Evolutionary conservation across 169 alveolate species (phyloP).

Genomic region (Hepatocystis sp.): DNA sequence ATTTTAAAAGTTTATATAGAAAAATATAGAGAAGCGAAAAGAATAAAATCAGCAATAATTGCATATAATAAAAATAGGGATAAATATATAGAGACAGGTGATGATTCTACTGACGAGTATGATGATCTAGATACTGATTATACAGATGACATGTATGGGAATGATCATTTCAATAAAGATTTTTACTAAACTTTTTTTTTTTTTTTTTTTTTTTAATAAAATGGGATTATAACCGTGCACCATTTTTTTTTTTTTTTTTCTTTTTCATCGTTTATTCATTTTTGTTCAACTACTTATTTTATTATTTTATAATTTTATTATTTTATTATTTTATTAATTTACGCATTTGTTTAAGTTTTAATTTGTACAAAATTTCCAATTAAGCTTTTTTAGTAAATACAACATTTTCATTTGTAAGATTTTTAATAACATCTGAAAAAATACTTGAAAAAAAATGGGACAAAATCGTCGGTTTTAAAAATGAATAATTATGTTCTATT

Average conservation of each 20-base stretch:
- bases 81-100: constrained; percentile 69
- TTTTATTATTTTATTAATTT: too few relatives aligned
- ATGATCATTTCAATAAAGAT: constrained; percentile 23
- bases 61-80: constrained; percentile 58
- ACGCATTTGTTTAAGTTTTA: background rate
- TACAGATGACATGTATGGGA: constrained; percentile 19
- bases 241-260: background rate
- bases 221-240: background rate
- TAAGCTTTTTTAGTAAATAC: constrained; percentile 28
- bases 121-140: constrained; percentile 16
- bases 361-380: constrained; percentile 7
- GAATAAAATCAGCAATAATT: constrained; percentile 66
- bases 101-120: constrained; percentile 39
- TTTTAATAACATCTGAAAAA: constrained; percentile 67
- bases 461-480: constrained; percentile 73
- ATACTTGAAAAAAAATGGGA: constrained; percentile 70
- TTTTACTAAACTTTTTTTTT: background rate
- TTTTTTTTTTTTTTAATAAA: background rate
- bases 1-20: constrained; percentile 74
- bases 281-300: background rate
- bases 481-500: constrained; percentile 36
- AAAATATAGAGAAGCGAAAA: constrained; percentile 67
- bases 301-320: too few relatives aligned
- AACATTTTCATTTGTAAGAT: constrained; percentile 35
- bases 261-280: too few relatives aligned